phyloP scores from a whole-genome alignment of 371 early-diverging fungal genomes.

The Entomophthora muscae region DNA sequence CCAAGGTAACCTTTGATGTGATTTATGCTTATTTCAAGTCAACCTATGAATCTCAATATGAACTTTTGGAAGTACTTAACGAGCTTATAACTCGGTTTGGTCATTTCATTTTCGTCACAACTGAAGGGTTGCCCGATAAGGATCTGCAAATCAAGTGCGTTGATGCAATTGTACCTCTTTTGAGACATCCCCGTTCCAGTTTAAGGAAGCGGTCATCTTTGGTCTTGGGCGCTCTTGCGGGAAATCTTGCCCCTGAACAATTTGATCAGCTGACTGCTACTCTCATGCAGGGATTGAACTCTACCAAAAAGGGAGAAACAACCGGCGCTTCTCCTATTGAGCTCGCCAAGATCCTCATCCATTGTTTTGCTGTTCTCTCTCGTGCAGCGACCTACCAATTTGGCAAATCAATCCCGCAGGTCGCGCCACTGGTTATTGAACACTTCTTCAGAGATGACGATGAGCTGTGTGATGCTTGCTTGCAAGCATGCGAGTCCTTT shows the following conservation, averaged over 20 bases:
- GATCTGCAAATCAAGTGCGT: conserved; percentile 37
- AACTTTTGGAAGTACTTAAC: conserved; percentile 65
- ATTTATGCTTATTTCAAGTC: background rate
- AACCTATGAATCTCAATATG: conserved; percentile 56
- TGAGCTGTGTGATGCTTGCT: conserved; percentile 48
- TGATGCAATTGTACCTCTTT: conserved; percentile 36
- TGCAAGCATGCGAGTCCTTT: conserved; percentile 56
- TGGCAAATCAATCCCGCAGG: conserved; percentile 39
- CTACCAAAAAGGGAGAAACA: conserved; percentile 14
- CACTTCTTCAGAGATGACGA: conserved; percentile 51
- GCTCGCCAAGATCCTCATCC: background rate
- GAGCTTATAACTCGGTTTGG: conserved; percentile 67
- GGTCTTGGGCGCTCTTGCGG: conserved; percentile 36
- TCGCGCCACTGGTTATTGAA: conserved; percentile 46
- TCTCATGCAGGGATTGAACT: conserved; percentile 15
- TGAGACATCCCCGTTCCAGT: conserved; percentile 54
- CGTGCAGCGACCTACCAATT: conserved; percentile 50
- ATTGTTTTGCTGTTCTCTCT: conserved; percentile 14
- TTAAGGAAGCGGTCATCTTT: conserved; percentile 65
- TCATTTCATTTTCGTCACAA: conserved; percentile 18
- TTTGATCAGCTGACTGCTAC: conserved; percentile 37
- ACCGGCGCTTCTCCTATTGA: conserved; percentile 11
- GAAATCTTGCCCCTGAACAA: conserved; percentile 43
- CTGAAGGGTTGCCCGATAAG: conserved; percentile 14
- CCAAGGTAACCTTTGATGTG: background rate